Percentiles rank a stretch among this genome's conserved stretches.
These are phyloP conservation scores for Penicillium canescens DNA, from an alignment of 495 filamentous ascomycete genomes.

Conservation along the genomic window DNA sequence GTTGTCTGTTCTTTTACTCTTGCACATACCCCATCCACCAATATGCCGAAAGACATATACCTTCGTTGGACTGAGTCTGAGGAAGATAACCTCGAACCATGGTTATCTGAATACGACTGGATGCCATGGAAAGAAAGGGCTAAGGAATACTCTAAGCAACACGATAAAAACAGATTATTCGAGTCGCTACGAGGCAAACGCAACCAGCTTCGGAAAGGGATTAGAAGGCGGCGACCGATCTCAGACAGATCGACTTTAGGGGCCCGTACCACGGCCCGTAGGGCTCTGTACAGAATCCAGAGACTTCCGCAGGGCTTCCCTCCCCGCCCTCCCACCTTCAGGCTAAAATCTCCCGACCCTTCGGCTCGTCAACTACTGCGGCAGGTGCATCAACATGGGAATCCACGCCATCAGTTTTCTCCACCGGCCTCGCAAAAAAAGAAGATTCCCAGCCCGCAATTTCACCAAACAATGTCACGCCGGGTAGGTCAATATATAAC, in stretches of 20 bases:
- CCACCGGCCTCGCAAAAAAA: background rate
- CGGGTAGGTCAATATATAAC: background rate
- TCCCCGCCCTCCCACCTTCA: background rate
- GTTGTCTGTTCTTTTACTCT: background rate
- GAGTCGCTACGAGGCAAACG: slow-evolving; percentile 3
- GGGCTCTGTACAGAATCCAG: background rate
- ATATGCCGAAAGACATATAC: background rate
- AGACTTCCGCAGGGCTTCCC: slow-evolving; percentile 1
- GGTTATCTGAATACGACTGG: slow-evolving; percentile 1
- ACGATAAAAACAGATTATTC: slow-evolving; percentile 1
- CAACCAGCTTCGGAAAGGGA: slow-evolving; percentile 3
- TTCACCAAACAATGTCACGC: background rate
- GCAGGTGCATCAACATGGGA: background rate
- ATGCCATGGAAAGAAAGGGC: slow-evolving; percentile 1
- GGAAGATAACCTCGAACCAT: slow-evolving; percentile 1
- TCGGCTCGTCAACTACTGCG: background rate
- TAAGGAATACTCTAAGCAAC: slow-evolving; percentile 3
- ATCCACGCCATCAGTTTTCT: background rate
- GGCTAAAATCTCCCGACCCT: background rate
- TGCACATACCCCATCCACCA: background rate
- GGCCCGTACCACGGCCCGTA: background rate
- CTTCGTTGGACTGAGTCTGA: background rate
- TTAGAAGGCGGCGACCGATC: slow-evolving; percentile 1
- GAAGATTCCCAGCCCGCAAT: background rate
- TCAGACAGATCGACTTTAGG: background rate